These are phyloP conservation scores for Alternaria triticimaculans DNA, from an alignment of 2,329 filamentous ascomycete species.

Conservation along the genomic window DNA sequence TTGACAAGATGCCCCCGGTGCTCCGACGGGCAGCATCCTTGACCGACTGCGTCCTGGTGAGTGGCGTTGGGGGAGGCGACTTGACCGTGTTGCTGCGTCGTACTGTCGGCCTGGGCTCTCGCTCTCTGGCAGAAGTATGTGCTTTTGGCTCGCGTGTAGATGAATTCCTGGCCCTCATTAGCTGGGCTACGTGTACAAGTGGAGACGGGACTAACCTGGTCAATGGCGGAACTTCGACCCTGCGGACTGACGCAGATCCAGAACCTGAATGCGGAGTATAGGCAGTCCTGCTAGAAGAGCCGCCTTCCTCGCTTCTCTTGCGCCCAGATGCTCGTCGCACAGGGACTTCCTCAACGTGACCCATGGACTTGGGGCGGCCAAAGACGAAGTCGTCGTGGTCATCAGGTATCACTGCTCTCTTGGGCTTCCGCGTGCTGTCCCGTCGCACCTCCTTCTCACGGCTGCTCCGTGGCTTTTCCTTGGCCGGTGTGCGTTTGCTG, in stretches of 20 bases:
- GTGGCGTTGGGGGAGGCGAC: constrained; percentile 30
- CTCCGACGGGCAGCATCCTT: constrained; percentile 39
- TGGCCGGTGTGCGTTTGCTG: constrained; percentile 30
- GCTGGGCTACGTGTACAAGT: constrained; percentile 14
- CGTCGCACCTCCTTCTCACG: constrained; percentile 37
- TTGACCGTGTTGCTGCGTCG: constrained; percentile 42
- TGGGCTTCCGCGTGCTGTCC: constrained; percentile 37
- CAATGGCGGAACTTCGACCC: constrained; percentile 37
- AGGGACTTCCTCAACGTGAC: constrained; percentile 37
- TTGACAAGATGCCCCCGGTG: constrained; percentile 42
- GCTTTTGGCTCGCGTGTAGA: constrained; percentile 43
- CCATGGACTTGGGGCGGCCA: constrained; percentile 34
- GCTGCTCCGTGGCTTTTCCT: constrained; percentile 36
- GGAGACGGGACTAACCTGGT: constrained; percentile 32
- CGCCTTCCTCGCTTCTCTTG: constrained; percentile 43
- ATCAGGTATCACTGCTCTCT: constrained; percentile 31
- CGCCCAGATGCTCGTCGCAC: constrained; percentile 35
- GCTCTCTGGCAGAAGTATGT: constrained; percentile 33
- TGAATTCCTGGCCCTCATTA: constrained; percentile 32
- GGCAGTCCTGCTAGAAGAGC: constrained; percentile 43
- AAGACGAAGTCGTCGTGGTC: constrained; percentile 44
- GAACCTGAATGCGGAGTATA: constrained; percentile 44
- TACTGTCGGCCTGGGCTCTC: constrained; percentile 34
- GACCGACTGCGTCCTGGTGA: constrained; percentile 34
- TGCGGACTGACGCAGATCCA: constrained; percentile 38